Evolutionary conservation across 2,329 filamentous ascomycete genomes (phyloP).

Genomic region (Xylariaceae sp.): DNA sequence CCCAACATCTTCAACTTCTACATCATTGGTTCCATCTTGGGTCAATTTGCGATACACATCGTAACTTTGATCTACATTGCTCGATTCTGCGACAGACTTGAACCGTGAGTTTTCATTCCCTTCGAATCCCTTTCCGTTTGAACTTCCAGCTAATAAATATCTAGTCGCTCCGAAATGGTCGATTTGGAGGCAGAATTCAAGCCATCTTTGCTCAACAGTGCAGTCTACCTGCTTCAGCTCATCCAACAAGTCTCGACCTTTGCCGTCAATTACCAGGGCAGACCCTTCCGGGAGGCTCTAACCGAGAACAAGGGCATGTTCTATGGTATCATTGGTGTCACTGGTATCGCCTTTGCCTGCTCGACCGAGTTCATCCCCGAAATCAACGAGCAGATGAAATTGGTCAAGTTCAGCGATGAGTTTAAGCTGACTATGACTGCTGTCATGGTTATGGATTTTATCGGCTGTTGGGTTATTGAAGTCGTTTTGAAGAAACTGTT

Average conservation of each 20-base stretch:
- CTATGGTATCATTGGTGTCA: constrained; percentile 89
- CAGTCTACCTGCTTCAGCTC: constrained; percentile 93
- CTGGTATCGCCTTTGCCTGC: constrained; percentile 87
- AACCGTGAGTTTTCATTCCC: constrained; percentile 63
- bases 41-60: constrained; percentile 96
- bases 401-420: constrained; percentile 83
- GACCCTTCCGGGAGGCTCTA: constrained; percentile 94
- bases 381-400: constrained; percentile 87
- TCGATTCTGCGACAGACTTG: constrained; percentile 78
- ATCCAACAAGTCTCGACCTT: constrained; percentile 99
- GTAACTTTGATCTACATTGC: constrained; percentile 92
- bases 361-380: constrained; percentile 94
- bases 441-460: constrained; percentile 86
- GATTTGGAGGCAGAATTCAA: constrained; percentile 94
- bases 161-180: constrained; percentile 56
- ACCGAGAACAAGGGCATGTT: constrained; percentile 98
- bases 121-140: not conserved
- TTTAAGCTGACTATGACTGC: constrained; percentile 85
- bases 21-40: constrained; percentile 95
- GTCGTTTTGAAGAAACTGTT: constrained; percentile 80
- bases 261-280: constrained; percentile 98
- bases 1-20: constrained; percentile 99
- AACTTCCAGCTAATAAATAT: not conserved
- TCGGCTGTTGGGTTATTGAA: constrained; percentile 83
- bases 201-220: constrained; percentile 91